A percentile compares a stretch with the other conserved stretches of the same genome.
Evolutionary conservation across 805 yeast genomes (phyloP).

Genomic region (Starmera pachycereana): DNA sequence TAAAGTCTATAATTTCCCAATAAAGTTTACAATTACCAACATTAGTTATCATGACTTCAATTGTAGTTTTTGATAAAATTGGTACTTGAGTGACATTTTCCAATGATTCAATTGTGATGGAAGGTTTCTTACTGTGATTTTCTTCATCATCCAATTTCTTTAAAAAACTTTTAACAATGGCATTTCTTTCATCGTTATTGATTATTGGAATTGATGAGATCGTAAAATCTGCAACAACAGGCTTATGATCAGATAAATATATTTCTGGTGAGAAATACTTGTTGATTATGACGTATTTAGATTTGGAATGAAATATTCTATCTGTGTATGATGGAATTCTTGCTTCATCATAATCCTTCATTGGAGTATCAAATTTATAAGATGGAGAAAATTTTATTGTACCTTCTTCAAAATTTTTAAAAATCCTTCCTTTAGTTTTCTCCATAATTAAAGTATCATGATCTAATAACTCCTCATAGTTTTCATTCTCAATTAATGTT

Average conservation of each 20-base stretch:
- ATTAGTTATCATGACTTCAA: constrained; percentile 22
- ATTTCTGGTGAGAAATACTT: constrained; percentile 17
- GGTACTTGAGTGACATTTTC: constrained; percentile 20
- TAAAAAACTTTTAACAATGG: constrained; percentile 26
- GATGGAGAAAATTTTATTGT: constrained; percentile 42
- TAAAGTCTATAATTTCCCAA: constrained; percentile 27
- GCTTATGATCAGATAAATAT: constrained; percentile 42
- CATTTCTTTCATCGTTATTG: constrained; percentile 25
- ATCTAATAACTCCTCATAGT: constrained; percentile 25
- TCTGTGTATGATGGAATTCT: constrained; percentile 54
- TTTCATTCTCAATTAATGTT: constrained; percentile 19
- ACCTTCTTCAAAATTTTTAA: constrained; percentile 38
- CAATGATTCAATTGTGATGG: constrained; percentile 25
- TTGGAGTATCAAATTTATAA: constrained; percentile 26
- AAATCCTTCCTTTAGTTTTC: constrained; percentile 22
- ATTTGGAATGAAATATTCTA: constrained; percentile 33
- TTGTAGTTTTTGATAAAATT: constrained; percentile 18
- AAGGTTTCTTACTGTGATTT: constrained; percentile 30
- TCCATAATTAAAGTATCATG: constrained; percentile 34
- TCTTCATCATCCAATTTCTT: constrained; percentile 32
- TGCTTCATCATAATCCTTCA: constrained; percentile 19
- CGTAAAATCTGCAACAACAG: constrained; percentile 33
- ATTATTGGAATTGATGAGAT: constrained; percentile 22
- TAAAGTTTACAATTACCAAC: constrained; percentile 24
- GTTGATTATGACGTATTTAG: constrained; percentile 18